Percentiles rank a stretch among this genome's conserved stretches.
These are phyloP conservation scores for Theileria luwenshuni DNA, from an alignment of 169 alveolate species.

Conservation along the genomic window DNA sequence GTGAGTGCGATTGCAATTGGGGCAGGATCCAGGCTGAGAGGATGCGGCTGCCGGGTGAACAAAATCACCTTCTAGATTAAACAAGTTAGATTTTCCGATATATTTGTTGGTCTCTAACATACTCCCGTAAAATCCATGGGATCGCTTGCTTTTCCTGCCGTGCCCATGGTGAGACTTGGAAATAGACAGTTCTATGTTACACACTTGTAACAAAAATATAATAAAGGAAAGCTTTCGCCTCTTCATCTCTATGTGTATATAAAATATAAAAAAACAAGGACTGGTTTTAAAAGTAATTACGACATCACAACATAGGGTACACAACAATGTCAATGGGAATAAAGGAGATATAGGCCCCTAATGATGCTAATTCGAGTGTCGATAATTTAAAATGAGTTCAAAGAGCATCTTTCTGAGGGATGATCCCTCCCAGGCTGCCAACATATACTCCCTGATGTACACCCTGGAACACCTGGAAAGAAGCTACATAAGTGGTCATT, in stretches of 20 bases:
- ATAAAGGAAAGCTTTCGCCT: not conserved
- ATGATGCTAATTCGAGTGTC: not conserved
- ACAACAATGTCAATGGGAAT: not conserved
- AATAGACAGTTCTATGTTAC: not conserved
- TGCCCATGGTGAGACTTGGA: no score
- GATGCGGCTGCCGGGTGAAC: no score
- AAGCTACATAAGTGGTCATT: slow-evolving; percentile 39
- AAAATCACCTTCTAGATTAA: not conserved
- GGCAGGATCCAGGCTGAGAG: no score
- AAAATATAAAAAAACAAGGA: no score
- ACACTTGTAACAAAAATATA: not conserved
- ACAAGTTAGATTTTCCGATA: not conserved
- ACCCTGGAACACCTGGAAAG: slow-evolving; percentile 61
- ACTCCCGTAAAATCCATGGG: no score
- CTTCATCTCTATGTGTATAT: not conserved
- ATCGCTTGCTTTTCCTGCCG: no score
- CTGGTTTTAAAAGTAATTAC: no score
- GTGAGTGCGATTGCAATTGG: no score
- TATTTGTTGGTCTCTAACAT: not conserved
- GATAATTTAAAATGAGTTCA: not conserved
- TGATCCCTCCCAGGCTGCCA: slow-evolving; percentile 41
- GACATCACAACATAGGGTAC: not conserved
- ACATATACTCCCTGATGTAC: slow-evolving; percentile 50
- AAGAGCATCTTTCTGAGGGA: slow-evolving; percentile 19
- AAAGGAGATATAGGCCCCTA: not conserved